Percentiles rank a stretch among this genome's conserved stretches.
Conservation (phyloP, 306 rosid genomes). For the Echinosophora koreensis region DNA sequence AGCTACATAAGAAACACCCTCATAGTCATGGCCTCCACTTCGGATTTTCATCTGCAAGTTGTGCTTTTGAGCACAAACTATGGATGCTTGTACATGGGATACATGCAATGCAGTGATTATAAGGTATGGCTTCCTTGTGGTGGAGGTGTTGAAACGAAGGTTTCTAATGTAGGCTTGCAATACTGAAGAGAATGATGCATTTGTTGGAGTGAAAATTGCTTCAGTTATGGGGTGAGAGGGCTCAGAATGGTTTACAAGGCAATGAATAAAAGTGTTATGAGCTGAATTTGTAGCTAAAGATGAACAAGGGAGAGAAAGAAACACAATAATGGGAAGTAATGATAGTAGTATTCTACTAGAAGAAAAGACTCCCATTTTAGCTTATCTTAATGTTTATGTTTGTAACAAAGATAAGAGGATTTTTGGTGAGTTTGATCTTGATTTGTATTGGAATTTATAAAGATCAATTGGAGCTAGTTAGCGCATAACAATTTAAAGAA, state of each 20-base stretch:
- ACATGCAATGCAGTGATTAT: slow-evolving; percentile 69
- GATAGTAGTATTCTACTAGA: background rate
- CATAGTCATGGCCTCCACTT: slow-evolving; percentile 82
- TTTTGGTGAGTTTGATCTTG: slow-evolving; percentile 23
- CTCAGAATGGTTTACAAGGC: slow-evolving; percentile 57
- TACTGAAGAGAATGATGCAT: slow-evolving; percentile 57
- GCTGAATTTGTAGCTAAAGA: slow-evolving; percentile 36
- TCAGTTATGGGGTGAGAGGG: slow-evolving; percentile 62
- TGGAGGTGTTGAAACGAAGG: slow-evolving; percentile 68
- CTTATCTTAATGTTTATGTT: background rate
- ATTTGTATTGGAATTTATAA: slow-evolving; percentile 36
- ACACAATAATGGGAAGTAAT: slow-evolving; percentile 7
- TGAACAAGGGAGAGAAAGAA: slow-evolving; percentile 1
- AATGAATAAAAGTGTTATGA: slow-evolving; percentile 50
- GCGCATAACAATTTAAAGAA: background rate
- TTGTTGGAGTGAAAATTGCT: slow-evolving; percentile 62
- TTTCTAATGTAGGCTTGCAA: slow-evolving; percentile 61
- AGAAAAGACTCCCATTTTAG: slow-evolving; percentile 38
- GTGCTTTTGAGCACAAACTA: slow-evolving; percentile 61
- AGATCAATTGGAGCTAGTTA: background rate
- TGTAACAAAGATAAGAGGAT: background rate
- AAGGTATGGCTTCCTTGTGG: slow-evolving; percentile 63
- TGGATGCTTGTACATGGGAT: slow-evolving; percentile 63
- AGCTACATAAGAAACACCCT: slow-evolving; percentile 66
- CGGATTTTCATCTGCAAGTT: slow-evolving; percentile 69